phyloP scores from a whole-genome alignment of 305 asterid species.

The Coffea humblotiana region DNA sequence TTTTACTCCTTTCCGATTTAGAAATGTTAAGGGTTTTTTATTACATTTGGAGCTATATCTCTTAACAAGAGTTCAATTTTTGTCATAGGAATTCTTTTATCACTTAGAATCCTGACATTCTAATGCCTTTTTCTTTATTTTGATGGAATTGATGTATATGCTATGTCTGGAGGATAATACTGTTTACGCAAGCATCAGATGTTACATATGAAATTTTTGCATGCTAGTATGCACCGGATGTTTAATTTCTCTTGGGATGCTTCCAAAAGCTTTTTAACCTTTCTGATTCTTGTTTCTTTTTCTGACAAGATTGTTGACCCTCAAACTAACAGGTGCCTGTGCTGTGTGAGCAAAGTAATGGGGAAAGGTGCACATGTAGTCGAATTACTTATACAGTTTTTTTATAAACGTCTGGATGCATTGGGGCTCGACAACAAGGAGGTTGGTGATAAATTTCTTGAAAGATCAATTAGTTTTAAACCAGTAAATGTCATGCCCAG shows the following conservation, averaged over 20 bases:
- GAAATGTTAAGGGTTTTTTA: neutral
- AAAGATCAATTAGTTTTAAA: neutral
- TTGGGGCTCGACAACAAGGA: constrained; percentile 82
- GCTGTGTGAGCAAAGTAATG: constrained; percentile 83
- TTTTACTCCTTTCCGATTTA: neutral
- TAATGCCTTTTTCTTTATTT: neutral
- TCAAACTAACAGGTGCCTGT: constrained; percentile 77
- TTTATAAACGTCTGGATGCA: constrained; percentile 77
- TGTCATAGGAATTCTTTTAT: neutral
- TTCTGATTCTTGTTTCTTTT: constrained; percentile 17
- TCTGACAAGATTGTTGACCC: constrained; percentile 25
- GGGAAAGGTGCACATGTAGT: constrained; percentile 80
- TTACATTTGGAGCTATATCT: neutral
- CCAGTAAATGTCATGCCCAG: neutral
- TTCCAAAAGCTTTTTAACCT: neutral
- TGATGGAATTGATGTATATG: neutral
- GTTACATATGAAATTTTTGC: neutral
- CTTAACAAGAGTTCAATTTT: neutral
- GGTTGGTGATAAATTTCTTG: constrained; percentile 42
- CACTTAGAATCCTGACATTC: neutral
- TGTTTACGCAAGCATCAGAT: neutral
- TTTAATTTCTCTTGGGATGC: neutral
- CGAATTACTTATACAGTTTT: constrained; percentile 81
- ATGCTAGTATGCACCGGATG: neutral
- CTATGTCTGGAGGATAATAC: neutral